A percentile compares a stretch with the other conserved stretches of the same genome.
phyloP scores from a whole-genome alignment of 305 asterid genomes.

The Coffea humblotiana region DNA sequence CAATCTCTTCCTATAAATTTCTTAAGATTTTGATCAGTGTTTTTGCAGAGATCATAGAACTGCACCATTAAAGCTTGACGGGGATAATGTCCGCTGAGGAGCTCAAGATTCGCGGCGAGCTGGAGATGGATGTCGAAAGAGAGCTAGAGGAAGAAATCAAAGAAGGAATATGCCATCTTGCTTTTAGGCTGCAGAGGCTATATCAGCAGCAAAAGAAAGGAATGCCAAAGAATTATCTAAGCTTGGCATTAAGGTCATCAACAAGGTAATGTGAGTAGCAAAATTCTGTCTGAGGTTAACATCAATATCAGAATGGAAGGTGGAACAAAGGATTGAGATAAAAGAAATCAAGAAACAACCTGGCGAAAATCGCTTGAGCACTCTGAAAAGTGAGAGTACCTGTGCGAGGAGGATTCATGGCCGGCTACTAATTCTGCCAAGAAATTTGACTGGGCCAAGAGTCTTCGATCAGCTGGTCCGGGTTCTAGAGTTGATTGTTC shows the following conservation, averaged over 20 bases:
- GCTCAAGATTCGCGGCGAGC: constrained; percentile 48
- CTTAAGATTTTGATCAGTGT: neutral
- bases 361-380: neutral
- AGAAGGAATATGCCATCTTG: constrained; percentile 53
- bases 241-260: neutral
- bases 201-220: constrained; percentile 49
- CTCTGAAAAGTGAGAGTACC: constrained; percentile 3
- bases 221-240: constrained; percentile 13
- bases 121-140: constrained; percentile 48
- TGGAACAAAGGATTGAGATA: constrained; percentile 46
- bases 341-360: constrained; percentile 54
- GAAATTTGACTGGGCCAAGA: constrained; percentile 56
- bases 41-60: neutral
- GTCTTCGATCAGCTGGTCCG: constrained; percentile 45
- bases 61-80: neutral
- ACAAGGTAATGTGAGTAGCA: constrained; percentile 10
- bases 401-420: neutral
- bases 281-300: constrained; percentile 43
- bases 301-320: constrained; percentile 63
- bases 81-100: constrained; percentile 39
- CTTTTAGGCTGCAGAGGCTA: constrained; percentile 51
- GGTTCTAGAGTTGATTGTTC: constrained; percentile 13
- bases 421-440: constrained; percentile 1
- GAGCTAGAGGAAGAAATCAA: constrained; percentile 60
- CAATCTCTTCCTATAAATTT: neutral